Base-by-base conservation (phyloP, 129 eudicot species). In the Centella asiatica region DNA sequence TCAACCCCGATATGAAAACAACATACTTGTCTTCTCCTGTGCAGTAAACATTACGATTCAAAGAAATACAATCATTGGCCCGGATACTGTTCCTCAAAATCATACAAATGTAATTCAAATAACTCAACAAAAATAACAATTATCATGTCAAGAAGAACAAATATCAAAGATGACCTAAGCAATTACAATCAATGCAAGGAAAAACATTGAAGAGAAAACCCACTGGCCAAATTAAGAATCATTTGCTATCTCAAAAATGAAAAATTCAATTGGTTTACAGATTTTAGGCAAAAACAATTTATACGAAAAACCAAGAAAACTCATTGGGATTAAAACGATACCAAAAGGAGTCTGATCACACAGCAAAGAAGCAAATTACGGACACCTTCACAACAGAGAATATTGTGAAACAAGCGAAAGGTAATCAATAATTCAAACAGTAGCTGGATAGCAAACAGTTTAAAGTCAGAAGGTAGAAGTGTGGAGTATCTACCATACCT, bases 21-120 rank as follows among this genome's bases (percentile, higher is more conserved):
- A 87, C 95, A 49, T 79, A 82, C 52, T 87, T 92, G 69, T 87
- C 98, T 77, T 87, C 98, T 68, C 79, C 97, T 90, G 87, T 61
- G 66, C 39, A 69, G 5, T 23, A 37, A 17, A 29, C 46, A 44
- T 44, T 12, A 0, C 3, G 22, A 19, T 52, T 50, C 54, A 64
- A 17, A 60, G 36, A 48, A 59, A 60, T 15, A 36, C 9, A 56
- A 18, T 31, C 26, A 31, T 19, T n/a, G 44, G n/a, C 6, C 25
- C 27, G n/a, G 62, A 15, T 32, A 56, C 40, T 32, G 27, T n/a
- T 56, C 25, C 26, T 6, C 2, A 31, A 27, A 56, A 56, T 34
- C 14, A 8, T 28, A 18, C 42, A 56, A 18, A 6, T 20, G 19
- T 0, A 7, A 32, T 3, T 15, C 27, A 29, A 19, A 19, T 31